Evolutionary conservation across 345 rosid species (phyloP).

Genomic region (Ailanthus altissimus): DNA sequence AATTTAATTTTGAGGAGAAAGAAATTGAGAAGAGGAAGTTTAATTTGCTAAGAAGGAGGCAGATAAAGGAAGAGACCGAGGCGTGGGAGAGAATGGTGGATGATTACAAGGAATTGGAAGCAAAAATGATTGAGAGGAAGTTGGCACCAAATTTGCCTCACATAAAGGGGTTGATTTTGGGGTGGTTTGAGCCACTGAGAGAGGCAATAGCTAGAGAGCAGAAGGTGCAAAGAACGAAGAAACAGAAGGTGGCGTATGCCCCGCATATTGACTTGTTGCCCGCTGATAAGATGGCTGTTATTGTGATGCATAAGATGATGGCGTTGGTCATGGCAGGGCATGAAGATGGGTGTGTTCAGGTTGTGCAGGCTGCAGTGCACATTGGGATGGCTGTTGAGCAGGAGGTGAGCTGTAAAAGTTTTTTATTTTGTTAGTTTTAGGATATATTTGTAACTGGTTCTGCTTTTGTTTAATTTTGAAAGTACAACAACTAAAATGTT

Average conservation of each 20-base stretch:
- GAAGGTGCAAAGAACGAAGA: slow-evolving; percentile 58
- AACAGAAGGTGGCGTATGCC: slow-evolving; percentile 71
- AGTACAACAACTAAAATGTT: too few species aligned
- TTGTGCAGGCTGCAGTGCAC: slow-evolving; percentile 84
- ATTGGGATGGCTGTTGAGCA: slow-evolving; percentile 89
- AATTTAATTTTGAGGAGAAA: slow-evolving; percentile 45
- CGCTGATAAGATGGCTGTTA: slow-evolving; percentile 90
- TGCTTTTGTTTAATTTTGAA: too few species aligned
- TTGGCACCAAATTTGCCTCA: slow-evolving; percentile 83
- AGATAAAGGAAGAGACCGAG: slow-evolving; percentile 85
- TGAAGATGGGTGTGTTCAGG: slow-evolving; percentile 68
- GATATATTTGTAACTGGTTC: too few species aligned
- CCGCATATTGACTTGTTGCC: slow-evolving; percentile 78
- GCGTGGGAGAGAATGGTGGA: slow-evolving; percentile 85
- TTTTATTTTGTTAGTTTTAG: background rate
- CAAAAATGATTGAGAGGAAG: slow-evolving; percentile 75
- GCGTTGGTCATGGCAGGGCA: slow-evolving; percentile 66
- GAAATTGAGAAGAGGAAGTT: slow-evolving; percentile 64
- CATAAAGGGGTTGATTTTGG: slow-evolving; percentile 77
- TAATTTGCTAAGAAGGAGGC: slow-evolving; percentile 68
- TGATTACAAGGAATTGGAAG: slow-evolving; percentile 73
- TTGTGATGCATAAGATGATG: slow-evolving; percentile 97
- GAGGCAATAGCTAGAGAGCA: slow-evolving; percentile 80
- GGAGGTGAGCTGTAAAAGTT: slow-evolving; percentile 54
- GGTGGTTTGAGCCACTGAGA: slow-evolving; percentile 88